Evolutionary conservation across 305 asterid genomes (phyloP).

Genomic region (Lippia alba): DNA sequence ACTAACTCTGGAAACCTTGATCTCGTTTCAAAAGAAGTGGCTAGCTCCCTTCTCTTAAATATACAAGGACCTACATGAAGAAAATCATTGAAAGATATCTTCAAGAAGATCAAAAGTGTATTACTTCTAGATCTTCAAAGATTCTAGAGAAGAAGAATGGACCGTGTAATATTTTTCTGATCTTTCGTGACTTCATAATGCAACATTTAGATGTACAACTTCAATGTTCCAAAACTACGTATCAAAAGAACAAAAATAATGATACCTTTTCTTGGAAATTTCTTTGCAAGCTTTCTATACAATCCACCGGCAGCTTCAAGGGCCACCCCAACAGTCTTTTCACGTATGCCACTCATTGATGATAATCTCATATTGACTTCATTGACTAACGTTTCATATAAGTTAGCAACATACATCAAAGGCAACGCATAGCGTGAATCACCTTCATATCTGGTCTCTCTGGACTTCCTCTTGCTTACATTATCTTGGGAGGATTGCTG

Average conservation of each 20-base stretch:
- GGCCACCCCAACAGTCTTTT: conserved; percentile 90
- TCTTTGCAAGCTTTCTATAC: conserved; percentile 90
- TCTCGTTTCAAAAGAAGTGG: conserved; percentile 94
- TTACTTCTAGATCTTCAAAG: conserved; percentile 13
- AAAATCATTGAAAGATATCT: conserved; percentile 35
- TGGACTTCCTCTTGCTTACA: conserved; percentile 74
- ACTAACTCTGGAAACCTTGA: conserved; percentile 96
- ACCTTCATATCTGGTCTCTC: conserved; percentile 80
- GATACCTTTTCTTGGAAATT: conserved; percentile 89
- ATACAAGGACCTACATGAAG: conserved; percentile 61
- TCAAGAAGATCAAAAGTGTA: conserved; percentile 23
- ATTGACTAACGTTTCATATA: conserved; percentile 88
- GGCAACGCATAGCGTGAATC: conserved; percentile 90
- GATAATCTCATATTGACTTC: conserved; percentile 84
- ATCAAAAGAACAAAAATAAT: conserved; percentile 18
- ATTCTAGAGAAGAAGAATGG: conserved; percentile 2
- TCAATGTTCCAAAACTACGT: conserved; percentile 16
- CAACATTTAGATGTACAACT: conserved; percentile 18
- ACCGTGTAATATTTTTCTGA: neutral
- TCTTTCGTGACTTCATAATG: neutral
- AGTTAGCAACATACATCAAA: conserved; percentile 90
- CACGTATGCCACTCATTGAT: conserved; percentile 78
- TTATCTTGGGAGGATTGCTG: conserved; percentile 80
- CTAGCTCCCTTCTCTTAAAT: conserved; percentile 91
- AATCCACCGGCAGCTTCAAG: conserved; percentile 99